phyloP scores from a whole-genome alignment of 2,329 filamentous ascomycete genomes.

The Penicillium sp. region DNA sequence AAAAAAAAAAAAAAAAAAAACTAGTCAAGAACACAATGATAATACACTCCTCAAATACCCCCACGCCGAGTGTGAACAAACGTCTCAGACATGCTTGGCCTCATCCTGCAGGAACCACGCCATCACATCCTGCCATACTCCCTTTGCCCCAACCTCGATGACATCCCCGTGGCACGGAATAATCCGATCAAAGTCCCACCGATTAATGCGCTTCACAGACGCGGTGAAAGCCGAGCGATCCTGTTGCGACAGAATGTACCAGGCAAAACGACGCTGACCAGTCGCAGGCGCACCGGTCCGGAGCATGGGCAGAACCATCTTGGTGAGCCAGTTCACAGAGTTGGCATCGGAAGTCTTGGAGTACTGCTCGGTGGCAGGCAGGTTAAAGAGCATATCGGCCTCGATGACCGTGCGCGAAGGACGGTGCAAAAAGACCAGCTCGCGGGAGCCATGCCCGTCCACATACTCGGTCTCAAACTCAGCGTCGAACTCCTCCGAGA shows the following conservation, averaged over 20 bases:
- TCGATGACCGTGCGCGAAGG: constrained; percentile 77
- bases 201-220: constrained; percentile 65
- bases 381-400: constrained; percentile 89
- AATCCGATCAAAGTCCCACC: constrained; percentile 81
- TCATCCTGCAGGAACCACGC: constrained; percentile 70
- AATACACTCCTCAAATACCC: not conserved
- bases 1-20: not conserved
- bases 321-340: constrained; percentile 58
- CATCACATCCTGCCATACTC: constrained; percentile 73
- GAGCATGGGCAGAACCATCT: constrained; percentile 58
- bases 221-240: constrained; percentile 69
- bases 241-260: constrained; percentile 65
- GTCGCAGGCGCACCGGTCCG: constrained; percentile 58
- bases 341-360: constrained; percentile 54
- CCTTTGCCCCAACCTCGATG: constrained; percentile 72
- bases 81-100: constrained; percentile 25
- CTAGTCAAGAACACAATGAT: not conserved
- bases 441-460: constrained; percentile 74
- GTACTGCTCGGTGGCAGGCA: constrained; percentile 86
- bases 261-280: constrained; percentile 76
- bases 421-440: constrained; percentile 82
- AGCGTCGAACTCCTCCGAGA: constrained; percentile 75
- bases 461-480: constrained; percentile 89
- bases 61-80: not conserved
- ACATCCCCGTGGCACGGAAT: constrained; percentile 94